Evolutionary conservation across 2,329 filamentous ascomycete species (phyloP).

Genomic region (Mariannaea sp.): DNA sequence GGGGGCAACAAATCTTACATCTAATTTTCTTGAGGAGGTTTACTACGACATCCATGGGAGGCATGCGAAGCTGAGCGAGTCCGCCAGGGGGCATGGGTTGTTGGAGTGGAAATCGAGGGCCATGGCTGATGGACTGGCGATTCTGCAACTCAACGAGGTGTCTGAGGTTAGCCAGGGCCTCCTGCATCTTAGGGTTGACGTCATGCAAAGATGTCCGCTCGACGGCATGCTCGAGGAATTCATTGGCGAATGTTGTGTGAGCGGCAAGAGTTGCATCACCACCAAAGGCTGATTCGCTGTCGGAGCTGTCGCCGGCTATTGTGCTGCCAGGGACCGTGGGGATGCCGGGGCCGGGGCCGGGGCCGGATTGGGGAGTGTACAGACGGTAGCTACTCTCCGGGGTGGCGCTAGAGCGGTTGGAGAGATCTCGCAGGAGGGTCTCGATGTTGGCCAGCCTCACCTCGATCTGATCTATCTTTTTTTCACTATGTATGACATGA

Average conservation of each 20-base stretch:
- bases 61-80: slow-evolving; percentile 58
- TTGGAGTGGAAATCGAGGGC: slow-evolving; percentile 53
- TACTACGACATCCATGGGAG: slow-evolving; percentile 57
- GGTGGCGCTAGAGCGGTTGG: slow-evolving; percentile 35
- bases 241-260: slow-evolving; percentile 58
- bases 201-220: slow-evolving; percentile 52
- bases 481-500: slow-evolving; percentile 47
- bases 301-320: slow-evolving; percentile 45
- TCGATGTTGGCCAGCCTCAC: slow-evolving; percentile 52
- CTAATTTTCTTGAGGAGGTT: slow-evolving; percentile 54
- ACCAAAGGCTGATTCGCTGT: slow-evolving; percentile 50
- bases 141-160: slow-evolving; percentile 59
- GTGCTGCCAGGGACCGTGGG: slow-evolving; percentile 38
- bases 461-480: slow-evolving; percentile 57
- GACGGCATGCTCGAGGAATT: slow-evolving; percentile 60
- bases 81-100: slow-evolving; percentile 52
- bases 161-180: slow-evolving; percentile 56
- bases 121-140: slow-evolving; percentile 45
- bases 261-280: slow-evolving; percentile 55
- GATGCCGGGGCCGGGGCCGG: slow-evolving; percentile 29
- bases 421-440: slow-evolving; percentile 47
- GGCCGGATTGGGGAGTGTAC: slow-evolving; percentile 31
- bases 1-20: slow-evolving; percentile 39
- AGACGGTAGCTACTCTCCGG: slow-evolving; percentile 31
- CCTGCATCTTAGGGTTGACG: slow-evolving; percentile 56